A percentile compares a stretch with the other conserved stretches of the same genome.
Evolutionary conservation across 768 basidiomycete species (phyloP).

Genomic region (Leucocoprinus sp.): DNA sequence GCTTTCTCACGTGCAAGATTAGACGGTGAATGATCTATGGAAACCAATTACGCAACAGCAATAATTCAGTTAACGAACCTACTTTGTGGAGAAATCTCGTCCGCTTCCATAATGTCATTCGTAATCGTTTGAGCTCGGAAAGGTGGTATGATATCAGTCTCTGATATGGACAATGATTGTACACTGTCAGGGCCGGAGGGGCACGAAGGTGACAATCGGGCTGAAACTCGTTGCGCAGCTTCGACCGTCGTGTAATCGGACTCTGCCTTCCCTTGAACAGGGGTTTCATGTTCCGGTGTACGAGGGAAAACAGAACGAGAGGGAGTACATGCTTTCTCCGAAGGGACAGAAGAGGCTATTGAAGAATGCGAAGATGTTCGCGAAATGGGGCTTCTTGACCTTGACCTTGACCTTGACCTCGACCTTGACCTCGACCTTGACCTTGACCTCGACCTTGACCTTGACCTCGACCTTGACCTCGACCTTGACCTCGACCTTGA

Average conservation of each 20-base stretch:
- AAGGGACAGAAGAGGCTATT: constrained; percentile 43
- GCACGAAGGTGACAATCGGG: neutral
- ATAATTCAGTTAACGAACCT: constrained; percentile 1
- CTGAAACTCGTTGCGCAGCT: neutral
- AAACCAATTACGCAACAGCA: constrained; percentile 5
- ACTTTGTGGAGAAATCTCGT: constrained; percentile 9
- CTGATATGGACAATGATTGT: too few species aligned
- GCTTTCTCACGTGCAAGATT: constrained; percentile 1
- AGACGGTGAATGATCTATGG: constrained; percentile 4
- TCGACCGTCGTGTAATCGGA: neutral
- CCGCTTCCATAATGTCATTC: constrained; percentile 1
- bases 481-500: neutral
- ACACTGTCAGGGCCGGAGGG: neutral
- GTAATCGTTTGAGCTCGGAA: neutral
- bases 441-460: constrained; percentile 15
- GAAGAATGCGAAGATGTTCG: constrained; percentile 50
- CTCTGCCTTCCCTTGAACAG: neutral
- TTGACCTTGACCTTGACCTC: neutral
- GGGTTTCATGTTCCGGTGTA: neutral
- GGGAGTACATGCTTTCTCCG: constrained; percentile 26
- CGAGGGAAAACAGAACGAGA: constrained; percentile 12
- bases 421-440: neutral
- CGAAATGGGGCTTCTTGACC: constrained; percentile 19
- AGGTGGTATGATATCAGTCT: neutral
- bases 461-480: constrained; percentile 2